These are phyloP conservation scores for Aspergillus floridensis DNA, from an alignment of 2,329 filamentous ascomycete genomes.

Conservation along the genomic window DNA sequence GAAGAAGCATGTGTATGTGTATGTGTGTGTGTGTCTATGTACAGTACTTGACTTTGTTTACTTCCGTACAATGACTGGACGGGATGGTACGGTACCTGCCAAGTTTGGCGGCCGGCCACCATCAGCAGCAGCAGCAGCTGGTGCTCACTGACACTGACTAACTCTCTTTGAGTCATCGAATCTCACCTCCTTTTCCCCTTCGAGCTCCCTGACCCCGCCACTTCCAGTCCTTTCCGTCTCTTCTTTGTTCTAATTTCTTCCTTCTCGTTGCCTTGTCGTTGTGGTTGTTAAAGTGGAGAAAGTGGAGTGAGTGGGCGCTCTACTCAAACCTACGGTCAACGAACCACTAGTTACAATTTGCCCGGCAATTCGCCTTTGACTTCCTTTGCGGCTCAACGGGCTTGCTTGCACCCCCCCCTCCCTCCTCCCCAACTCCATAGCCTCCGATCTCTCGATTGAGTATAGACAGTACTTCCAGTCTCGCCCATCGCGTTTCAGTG, in stretches of 20 bases:
- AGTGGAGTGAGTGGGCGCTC: too few species aligned
- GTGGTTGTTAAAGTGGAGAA: not conserved
- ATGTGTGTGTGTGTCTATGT: too few species aligned
- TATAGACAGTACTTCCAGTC: not conserved
- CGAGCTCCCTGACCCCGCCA: not conserved
- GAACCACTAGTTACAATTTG: too few species aligned
- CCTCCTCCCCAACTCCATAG: not conserved
- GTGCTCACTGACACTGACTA: too few species aligned
- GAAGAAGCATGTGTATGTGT: too few species aligned
- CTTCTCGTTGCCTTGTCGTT: not conserved
- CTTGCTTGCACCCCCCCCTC: not conserved
- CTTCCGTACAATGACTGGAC: too few species aligned
- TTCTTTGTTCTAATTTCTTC: not conserved
- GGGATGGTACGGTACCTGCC: not conserved
- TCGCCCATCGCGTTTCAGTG: not conserved
- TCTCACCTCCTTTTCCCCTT: slow-evolving; percentile 7
- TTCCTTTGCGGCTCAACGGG: not conserved
- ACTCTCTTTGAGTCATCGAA: too few species aligned
- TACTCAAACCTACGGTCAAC: too few species aligned
- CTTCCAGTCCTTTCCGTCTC: not conserved
- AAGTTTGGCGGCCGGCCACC: slow-evolving; percentile 11
- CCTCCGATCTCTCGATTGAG: not conserved
- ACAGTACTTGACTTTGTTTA: too few species aligned
- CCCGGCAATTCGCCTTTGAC: too few species aligned
- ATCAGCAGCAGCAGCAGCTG: not conserved